Evolutionary conservation across 2,329 filamentous ascomycete species (phyloP).

Genomic region (Canariomyces notabilis): DNA sequence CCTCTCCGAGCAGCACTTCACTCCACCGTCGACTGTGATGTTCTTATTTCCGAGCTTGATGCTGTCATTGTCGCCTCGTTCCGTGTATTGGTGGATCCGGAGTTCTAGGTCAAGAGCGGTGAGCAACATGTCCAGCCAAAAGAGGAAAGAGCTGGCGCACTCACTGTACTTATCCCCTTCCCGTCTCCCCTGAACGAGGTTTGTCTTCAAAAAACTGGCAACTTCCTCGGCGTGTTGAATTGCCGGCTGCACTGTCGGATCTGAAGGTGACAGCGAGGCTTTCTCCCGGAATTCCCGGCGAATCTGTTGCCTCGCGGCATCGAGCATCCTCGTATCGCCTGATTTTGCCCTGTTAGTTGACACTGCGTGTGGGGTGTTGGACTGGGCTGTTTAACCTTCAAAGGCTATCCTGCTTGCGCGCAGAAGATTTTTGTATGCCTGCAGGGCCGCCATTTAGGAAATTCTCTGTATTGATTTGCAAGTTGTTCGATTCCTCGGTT

Average conservation of each 20-base stretch:
- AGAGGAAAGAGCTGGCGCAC: conserved; percentile 7
- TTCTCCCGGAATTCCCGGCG: conserved; percentile 69
- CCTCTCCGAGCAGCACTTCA: conserved; percentile 29
- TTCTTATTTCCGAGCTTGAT: conserved; percentile 59
- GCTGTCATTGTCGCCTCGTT: conserved; percentile 88
- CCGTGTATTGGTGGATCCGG: conserved; percentile 84
- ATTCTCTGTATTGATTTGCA: too few relatives aligned
- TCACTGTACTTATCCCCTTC: conserved; percentile 25
- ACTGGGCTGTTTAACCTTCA: conserved; percentile 51
- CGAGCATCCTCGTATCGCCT: conserved; percentile 68
- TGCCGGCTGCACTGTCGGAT: conserved; percentile 55
- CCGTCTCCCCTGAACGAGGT: conserved; percentile 76
- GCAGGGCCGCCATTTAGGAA: conserved; percentile 73
- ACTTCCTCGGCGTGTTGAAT: conserved; percentile 80
- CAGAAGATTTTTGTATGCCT: conserved; percentile 75
- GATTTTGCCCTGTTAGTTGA: conserved; percentile 1
- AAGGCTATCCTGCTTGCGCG: conserved; percentile 82
- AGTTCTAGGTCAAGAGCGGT: conserved; percentile 53
- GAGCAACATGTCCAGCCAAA: conserved; percentile 6
- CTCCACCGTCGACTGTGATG: conserved; percentile 28
- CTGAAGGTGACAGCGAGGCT: conserved; percentile 51
- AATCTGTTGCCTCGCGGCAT: conserved; percentile 67
- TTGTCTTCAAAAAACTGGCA: conserved; percentile 71
- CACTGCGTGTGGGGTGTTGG: conserved; percentile 7
- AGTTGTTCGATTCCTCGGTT: too few relatives aligned